Percentiles rank a stretch among this genome's conserved stretches.
These are phyloP conservation scores for Metschnikowia reukaufii DNA, from an alignment of 805 yeast genomes.

Conservation along the genomic window DNA sequence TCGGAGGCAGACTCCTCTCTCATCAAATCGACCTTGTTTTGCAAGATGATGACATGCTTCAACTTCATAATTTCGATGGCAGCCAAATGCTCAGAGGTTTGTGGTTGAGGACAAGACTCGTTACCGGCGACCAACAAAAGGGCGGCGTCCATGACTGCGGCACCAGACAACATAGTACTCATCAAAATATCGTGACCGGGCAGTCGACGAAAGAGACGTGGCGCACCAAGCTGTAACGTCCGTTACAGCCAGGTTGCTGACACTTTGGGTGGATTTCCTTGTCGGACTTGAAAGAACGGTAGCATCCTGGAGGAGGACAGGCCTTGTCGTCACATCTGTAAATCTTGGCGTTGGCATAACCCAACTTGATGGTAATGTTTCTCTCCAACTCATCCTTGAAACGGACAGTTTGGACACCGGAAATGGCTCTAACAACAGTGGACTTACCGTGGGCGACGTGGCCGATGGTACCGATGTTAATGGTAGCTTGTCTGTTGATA, in stretches of 20 bases:
- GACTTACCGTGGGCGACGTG: slow-evolving; percentile 96
- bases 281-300: slow-evolving; percentile 90
- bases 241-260: slow-evolving; percentile 82
- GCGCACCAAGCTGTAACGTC: slow-evolving; percentile 86
- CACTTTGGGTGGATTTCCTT: slow-evolving; percentile 94
- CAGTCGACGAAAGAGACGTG: slow-evolving; percentile 99
- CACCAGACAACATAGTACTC: slow-evolving; percentile 99
- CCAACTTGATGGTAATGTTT: slow-evolving; percentile 96
- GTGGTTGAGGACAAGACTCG: slow-evolving; percentile 99
- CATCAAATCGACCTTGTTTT: slow-evolving; percentile 98
- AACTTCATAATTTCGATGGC: slow-evolving; percentile 99
- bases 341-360: slow-evolving; percentile 98
- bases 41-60: slow-evolving; percentile 92
- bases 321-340: slow-evolving; percentile 84
- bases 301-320: slow-evolving; percentile 93
- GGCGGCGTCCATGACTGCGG: slow-evolving; percentile 99
- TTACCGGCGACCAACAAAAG: slow-evolving; percentile 94
- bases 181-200: slow-evolving; percentile 99
- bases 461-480: slow-evolving; percentile 96
- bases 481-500: slow-evolving; percentile 98
- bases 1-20: slow-evolving; percentile 95
- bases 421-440: slow-evolving; percentile 91
- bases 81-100: slow-evolving; percentile 98
- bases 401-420: slow-evolving; percentile 98
- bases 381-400: slow-evolving; percentile 99